Conservation (phyloP, 805 yeast genomes). For the Cyberlindnera mycetangii region DNA sequence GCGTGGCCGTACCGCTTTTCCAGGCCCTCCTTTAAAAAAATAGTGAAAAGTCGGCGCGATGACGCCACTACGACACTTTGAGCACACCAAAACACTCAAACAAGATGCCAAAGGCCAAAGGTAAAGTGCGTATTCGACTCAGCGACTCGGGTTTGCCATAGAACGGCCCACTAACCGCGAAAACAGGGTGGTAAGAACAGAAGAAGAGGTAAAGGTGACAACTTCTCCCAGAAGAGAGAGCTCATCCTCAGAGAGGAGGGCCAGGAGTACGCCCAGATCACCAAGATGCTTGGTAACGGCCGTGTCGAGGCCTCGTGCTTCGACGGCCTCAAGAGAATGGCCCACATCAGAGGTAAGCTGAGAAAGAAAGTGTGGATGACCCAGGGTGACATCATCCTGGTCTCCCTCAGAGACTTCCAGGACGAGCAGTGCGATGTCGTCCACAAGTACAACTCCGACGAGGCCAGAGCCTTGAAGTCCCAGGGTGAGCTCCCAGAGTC, state of each 20-base stretch:
- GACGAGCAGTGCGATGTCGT: conserved; percentile 98
- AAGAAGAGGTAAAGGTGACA: conserved; percentile 97
- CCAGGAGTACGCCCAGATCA: conserved; percentile 97
- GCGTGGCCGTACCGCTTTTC: background rate
- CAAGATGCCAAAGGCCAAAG: conserved; percentile 75
- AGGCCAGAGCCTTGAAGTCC: conserved; percentile 92
- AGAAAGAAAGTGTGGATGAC: conserved; percentile 99
- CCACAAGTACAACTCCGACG: conserved; percentile 94
- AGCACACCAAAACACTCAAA: background rate
- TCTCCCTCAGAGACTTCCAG: conserved; percentile 96
- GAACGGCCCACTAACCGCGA: conserved; percentile 31
- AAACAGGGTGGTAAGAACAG: conserved; percentile 79
- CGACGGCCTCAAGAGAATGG: conserved; percentile 91
- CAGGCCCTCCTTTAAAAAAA: background rate
- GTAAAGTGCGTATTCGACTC: conserved; percentile 33
- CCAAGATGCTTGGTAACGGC: conserved; percentile 98
- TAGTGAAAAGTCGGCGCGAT: conserved; percentile 13
- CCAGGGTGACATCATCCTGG: conserved; percentile 95
- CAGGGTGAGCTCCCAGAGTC: conserved; percentile 97
- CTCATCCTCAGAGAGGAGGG: conserved; percentile 89
- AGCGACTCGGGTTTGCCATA: too few relatives aligned
- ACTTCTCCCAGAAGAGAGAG: conserved; percentile 90
- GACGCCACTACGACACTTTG: background rate
- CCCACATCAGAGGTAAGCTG: conserved; percentile 97
- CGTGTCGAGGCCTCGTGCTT: conserved; percentile 94